These are phyloP conservation scores for Sporothrix variecibatus DNA, from an alignment of 2,329 filamentous ascomycete species.

Conservation along the genomic window DNA sequence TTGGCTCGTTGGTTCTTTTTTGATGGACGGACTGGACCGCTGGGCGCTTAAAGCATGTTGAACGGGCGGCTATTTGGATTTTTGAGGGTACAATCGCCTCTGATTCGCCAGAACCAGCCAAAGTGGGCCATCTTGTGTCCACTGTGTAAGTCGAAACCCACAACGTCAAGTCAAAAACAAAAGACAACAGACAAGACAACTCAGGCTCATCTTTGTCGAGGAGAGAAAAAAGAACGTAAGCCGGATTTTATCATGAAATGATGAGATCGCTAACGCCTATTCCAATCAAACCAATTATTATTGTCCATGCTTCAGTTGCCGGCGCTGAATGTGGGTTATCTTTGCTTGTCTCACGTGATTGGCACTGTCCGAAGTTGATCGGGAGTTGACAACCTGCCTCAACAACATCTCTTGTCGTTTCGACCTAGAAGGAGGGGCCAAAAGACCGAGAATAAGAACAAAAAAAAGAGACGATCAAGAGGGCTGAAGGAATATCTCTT, in stretches of 20 bases:
- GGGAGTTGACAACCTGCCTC: background rate
- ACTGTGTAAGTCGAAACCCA: background rate
- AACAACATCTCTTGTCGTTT: background rate
- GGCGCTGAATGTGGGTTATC: background rate
- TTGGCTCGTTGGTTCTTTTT: conserved; percentile 10
- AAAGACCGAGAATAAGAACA: background rate
- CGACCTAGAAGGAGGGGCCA: background rate
- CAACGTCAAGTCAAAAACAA: background rate
- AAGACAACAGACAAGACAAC: background rate
- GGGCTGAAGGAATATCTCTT: background rate
- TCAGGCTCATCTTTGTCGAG: background rate
- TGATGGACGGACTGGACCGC: conserved; percentile 7
- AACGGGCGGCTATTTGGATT: conserved; percentile 23
- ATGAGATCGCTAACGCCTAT: background rate
- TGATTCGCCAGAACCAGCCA: background rate
- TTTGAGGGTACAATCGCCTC: background rate
- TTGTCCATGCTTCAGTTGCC: background rate
- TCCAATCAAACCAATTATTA: too few relatives aligned
- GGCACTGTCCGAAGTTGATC: background rate
- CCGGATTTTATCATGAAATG: background rate
- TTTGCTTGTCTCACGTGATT: background rate
- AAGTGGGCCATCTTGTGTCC: background rate
- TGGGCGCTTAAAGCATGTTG: conserved; percentile 21
- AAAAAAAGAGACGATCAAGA: background rate
- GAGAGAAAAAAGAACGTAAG: background rate